Conservation (phyloP, 306 rosid genomes). For the Casuarina glauca region DNA sequence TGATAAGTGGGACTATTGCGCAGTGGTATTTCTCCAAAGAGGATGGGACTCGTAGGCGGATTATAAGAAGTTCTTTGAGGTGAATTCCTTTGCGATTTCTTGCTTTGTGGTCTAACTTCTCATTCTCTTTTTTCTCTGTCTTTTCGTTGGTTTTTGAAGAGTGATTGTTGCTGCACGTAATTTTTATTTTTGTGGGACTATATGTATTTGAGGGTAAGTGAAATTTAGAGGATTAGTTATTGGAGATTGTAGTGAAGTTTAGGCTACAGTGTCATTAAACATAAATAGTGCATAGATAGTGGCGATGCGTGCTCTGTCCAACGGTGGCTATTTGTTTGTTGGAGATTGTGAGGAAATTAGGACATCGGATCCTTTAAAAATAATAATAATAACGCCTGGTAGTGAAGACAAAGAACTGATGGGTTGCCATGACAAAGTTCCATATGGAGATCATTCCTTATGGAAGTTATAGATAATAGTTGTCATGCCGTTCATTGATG, state of each 20-base stretch:
- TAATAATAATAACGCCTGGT: neutral
- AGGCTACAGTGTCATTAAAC: neutral
- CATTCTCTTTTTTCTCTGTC: neutral
- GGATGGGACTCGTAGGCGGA: constrained; percentile 44
- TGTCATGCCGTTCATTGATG: neutral
- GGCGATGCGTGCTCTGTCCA: neutral
- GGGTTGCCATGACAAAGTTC: neutral
- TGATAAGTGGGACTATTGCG: constrained; percentile 82
- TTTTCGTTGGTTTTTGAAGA: constrained; percentile 9
- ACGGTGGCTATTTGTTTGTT: neutral
- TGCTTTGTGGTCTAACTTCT: neutral
- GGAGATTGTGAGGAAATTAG: neutral
- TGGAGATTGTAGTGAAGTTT: neutral
- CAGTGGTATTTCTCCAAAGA: constrained; percentile 89
- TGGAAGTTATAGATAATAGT: neutral
- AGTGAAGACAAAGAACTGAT: neutral
- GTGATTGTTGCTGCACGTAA: neutral
- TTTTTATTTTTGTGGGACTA: neutral
- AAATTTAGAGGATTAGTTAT: neutral
- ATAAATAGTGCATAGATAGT: neutral
- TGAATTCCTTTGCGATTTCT: constrained; percentile 22
- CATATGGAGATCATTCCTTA: neutral
- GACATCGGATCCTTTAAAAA: neutral
- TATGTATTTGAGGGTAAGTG: neutral
- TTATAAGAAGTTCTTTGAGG: constrained; percentile 77